Percentiles rank a stretch among this genome's conserved stretches.
Conservation (phyloP, 495 filamentous ascomycete species). For the Chaetomium tenue region DNA sequence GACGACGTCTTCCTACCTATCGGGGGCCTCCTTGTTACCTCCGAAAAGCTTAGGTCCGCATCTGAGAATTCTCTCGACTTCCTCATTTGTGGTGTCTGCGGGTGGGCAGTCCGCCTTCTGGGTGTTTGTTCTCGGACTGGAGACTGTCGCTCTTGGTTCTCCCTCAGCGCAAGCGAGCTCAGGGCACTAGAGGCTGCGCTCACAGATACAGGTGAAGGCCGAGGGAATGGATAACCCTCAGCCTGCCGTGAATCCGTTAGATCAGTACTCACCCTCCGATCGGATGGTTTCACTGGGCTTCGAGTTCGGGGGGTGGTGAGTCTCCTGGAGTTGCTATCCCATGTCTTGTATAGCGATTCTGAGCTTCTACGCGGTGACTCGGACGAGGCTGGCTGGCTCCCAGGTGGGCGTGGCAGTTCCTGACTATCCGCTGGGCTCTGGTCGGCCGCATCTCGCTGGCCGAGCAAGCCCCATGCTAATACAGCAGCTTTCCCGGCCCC, state of each 20-base stretch:
- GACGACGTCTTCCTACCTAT: constrained; percentile 22
- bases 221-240: constrained; percentile 26
- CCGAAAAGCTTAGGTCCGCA: constrained; percentile 4
- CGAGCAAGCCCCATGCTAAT: constrained; percentile 69
- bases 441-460: constrained; percentile 26
- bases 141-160: constrained; percentile 20
- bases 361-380: constrained; percentile 33
- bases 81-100: constrained; percentile 22
- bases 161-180: constrained; percentile 35
- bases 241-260: constrained; percentile 26
- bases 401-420: constrained; percentile 19
- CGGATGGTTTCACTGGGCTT: constrained; percentile 27
- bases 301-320: constrained; percentile 34
- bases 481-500: constrained; percentile 83
- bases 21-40: neutral
- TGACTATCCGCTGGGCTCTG: constrained; percentile 12
- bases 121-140: constrained; percentile 21
- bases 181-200: constrained; percentile 51
- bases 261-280: constrained; percentile 29
- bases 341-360: constrained; percentile 33
- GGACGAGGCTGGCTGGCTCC: constrained; percentile 25
- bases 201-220: constrained; percentile 42
- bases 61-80: constrained; percentile 20
- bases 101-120: constrained; percentile 21
- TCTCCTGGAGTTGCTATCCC: constrained; percentile 49